These are phyloP conservation scores for Paraglomus brasilianum DNA, from an alignment of 192 early-diverging fungal species.

Conservation along the genomic window DNA sequence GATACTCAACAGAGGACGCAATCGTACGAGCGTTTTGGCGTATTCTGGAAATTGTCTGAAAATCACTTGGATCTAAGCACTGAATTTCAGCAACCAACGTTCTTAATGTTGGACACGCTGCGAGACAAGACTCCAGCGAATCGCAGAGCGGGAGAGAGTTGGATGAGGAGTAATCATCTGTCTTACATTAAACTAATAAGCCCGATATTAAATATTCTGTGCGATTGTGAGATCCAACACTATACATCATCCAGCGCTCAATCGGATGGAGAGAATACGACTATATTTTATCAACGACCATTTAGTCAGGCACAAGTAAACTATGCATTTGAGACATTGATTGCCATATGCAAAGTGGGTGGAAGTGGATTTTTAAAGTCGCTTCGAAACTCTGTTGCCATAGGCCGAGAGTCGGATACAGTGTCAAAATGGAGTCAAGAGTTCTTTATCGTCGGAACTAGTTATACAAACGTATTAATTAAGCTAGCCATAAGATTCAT, in stretches of 20 bases:
- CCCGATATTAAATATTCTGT: constrained; percentile 52
- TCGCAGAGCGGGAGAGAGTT: constrained; percentile 63
- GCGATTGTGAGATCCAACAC: constrained; percentile 43
- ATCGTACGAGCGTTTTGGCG: constrained; percentile 63
- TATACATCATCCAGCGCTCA: constrained; percentile 8
- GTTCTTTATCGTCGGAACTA: not conserved
- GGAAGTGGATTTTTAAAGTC: constrained; percentile 51
- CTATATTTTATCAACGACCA: constrained; percentile 53
- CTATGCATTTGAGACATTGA: constrained; percentile 61
- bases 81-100: constrained; percentile 72
- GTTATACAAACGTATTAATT: not conserved
- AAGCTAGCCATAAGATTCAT: constrained; percentile 36
- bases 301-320: constrained; percentile 69
- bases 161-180: constrained; percentile 66
- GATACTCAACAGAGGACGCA: constrained; percentile 37
- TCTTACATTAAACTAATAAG: constrained; percentile 61
- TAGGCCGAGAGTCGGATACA: not conserved
- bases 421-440: not conserved
- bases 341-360: constrained; percentile 53
- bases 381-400: constrained; percentile 40
- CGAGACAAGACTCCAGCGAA: constrained; percentile 51
- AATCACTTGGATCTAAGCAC: constrained; percentile 39
- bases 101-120: constrained; percentile 75
- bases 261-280: constrained; percentile 37
- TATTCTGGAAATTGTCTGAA: constrained; percentile 70